Conservation (phyloP, 1,139 yeast species). For the Yarrowia galli region DNA sequence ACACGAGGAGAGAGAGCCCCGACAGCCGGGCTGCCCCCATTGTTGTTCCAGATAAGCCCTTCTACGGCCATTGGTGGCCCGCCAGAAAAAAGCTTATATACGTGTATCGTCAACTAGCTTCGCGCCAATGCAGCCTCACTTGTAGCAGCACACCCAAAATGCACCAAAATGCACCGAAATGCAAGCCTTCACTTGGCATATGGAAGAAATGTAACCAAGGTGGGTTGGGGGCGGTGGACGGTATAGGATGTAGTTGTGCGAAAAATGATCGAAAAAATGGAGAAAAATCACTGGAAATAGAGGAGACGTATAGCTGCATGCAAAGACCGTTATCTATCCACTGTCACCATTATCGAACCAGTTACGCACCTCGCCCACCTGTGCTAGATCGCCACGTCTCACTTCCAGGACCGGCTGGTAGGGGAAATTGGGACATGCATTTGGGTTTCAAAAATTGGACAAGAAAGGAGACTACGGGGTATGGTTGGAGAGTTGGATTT, state of each 20-base stretch:
- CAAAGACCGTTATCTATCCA: neutral
- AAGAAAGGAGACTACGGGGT: neutral
- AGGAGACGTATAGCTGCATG: neutral
- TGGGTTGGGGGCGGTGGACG: neutral
- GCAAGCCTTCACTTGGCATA: conserved; percentile 32
- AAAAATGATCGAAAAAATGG: conserved; percentile 4
- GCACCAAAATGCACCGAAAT: conserved; percentile 22
- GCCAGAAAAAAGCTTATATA: neutral
- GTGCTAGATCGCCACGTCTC: conserved; percentile 6
- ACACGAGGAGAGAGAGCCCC: neutral
- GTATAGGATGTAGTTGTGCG: neutral
- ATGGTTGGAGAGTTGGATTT: neutral
- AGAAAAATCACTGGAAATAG: neutral
- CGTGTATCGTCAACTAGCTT: conserved; percentile 1
- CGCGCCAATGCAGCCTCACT: neutral
- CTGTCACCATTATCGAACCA: neutral
- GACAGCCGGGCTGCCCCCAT: neutral
- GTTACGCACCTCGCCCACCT: conserved; percentile 8
- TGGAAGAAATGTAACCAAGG: conserved; percentile 28
- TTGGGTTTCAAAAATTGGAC: neutral
- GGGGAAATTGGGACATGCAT: neutral
- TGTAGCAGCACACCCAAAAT: neutral
- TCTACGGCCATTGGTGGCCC: neutral
- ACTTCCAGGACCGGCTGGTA: conserved; percentile 7
- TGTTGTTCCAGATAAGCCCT: conserved; percentile 1